Evolutionary conservation across 371 early-diverging fungal species (phyloP).

Genomic region (Syncephalastrum sp.): DNA sequence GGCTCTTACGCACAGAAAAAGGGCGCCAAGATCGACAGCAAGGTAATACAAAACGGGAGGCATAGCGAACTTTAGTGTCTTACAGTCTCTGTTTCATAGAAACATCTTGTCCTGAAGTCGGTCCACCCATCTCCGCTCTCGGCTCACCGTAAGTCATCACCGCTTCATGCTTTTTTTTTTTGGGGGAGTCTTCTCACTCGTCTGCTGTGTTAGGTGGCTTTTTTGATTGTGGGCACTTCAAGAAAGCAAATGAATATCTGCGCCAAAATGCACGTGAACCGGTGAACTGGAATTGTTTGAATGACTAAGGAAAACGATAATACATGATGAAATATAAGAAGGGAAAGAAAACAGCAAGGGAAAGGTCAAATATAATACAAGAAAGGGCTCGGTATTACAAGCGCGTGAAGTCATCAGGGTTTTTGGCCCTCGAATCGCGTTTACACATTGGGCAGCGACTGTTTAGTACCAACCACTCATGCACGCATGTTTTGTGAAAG

Average conservation of each 20-base stretch:
- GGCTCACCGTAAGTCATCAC: conserved; percentile 55
- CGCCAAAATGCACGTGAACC: conserved; percentile 51
- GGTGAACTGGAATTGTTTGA: conserved; percentile 78
- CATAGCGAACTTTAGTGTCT: neutral
- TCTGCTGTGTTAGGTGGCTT: conserved; percentile 60
- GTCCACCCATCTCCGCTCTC: conserved; percentile 97
- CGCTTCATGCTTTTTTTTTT: neutral
- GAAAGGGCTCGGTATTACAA: neutral
- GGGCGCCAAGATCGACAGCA: conserved; percentile 54
- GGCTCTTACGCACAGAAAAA: conserved; percentile 89
- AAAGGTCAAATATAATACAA: neutral
- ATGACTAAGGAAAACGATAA: conserved; percentile 3
- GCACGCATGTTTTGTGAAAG: conserved; percentile 33
- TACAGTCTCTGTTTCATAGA: conserved; percentile 26
- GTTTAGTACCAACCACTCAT: conserved; percentile 33
- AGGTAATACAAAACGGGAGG: conserved; percentile 31
- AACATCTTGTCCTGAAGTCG: conserved; percentile 85
- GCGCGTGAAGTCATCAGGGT: conserved; percentile 1
- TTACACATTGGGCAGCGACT: conserved; percentile 40
- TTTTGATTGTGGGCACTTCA: conserved; percentile 89
- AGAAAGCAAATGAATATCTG: conserved; percentile 91
- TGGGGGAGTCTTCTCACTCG: neutral
- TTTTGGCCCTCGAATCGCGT: conserved; percentile 24
- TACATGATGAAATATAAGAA: conserved; percentile 5
- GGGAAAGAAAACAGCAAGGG: neutral